Evolutionary conservation across 768 basidiomycete genomes (phyloP).

Genomic region (Ramaria rubella): DNA sequence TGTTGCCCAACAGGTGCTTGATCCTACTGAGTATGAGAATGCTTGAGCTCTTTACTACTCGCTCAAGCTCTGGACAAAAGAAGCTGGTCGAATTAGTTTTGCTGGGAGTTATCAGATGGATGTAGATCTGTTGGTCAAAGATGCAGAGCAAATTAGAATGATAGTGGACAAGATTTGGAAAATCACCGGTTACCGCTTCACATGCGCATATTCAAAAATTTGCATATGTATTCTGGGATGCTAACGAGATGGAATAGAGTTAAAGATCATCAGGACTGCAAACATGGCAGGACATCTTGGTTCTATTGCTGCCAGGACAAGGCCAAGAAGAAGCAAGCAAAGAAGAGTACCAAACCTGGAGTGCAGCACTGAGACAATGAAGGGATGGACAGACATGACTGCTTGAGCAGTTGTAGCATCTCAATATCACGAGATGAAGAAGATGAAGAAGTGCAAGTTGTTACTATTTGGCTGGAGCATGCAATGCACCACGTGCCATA

Average conservation of each 20-base stretch:
- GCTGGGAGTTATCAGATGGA: neutral
- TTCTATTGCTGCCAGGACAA: neutral
- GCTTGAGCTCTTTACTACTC: neutral
- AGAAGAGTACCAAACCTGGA: neutral
- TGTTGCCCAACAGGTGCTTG: no score
- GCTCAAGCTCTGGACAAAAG: neutral
- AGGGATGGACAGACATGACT: neutral
- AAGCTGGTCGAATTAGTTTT: neutral
- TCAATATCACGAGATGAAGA: neutral
- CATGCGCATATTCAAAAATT: neutral
- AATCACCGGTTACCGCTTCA: neutral
- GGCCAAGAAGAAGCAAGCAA: neutral
- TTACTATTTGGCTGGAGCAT: neutral
- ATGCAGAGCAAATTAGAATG: neutral
- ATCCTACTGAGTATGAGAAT: neutral
- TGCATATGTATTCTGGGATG: neutral
- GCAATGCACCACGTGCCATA: neutral
- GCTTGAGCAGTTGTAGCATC: neutral
- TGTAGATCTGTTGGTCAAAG: neutral
- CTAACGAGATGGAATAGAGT: neutral
- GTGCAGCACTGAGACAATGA: neutral
- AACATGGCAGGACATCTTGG: neutral
- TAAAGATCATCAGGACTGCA: neutral
- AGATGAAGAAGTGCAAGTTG: neutral
- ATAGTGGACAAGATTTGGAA: neutral